These are phyloP conservation scores for Pyrenochaeta sp. DNA, from an alignment of 2,329 filamentous ascomycete species.

Conservation along the genomic window DNA sequence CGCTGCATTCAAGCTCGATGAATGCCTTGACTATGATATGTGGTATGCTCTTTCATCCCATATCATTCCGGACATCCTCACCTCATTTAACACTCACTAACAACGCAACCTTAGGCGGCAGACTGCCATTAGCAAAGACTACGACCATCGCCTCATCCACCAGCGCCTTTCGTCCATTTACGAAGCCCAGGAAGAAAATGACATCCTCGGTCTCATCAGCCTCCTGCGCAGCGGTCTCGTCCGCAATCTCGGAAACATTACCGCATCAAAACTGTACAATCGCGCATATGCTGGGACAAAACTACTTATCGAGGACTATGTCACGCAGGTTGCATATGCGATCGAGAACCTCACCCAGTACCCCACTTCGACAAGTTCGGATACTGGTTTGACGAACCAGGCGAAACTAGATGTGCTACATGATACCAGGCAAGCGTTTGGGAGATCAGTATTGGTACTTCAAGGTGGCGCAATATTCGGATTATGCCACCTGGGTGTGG, in stretches of 20 bases:
- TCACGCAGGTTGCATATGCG: slow-evolving; percentile 81
- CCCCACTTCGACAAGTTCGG: slow-evolving; percentile 62
- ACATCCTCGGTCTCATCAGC: slow-evolving; percentile 79
- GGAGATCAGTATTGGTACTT: slow-evolving; percentile 82
- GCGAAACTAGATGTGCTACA: slow-evolving; percentile 86
- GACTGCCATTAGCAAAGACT: slow-evolving; percentile 80
- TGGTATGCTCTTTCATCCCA: slow-evolving; percentile 64
- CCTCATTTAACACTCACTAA: slow-evolving; percentile 8
- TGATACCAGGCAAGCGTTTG: slow-evolving; percentile 87
- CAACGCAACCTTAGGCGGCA: slow-evolving; percentile 70
- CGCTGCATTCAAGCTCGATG: slow-evolving; percentile 83
- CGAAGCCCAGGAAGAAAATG: slow-evolving; percentile 72
- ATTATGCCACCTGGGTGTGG: slow-evolving; percentile 87
- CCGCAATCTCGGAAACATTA: slow-evolving; percentile 91
- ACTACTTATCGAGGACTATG: slow-evolving; percentile 88
- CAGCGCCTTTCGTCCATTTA: slow-evolving; percentile 77
- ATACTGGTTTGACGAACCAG: slow-evolving; percentile 70
- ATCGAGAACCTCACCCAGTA: slow-evolving; percentile 78
- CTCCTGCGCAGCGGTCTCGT: slow-evolving; percentile 79
- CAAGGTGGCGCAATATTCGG: slow-evolving; percentile 94
- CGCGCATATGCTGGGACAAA: slow-evolving; percentile 89
- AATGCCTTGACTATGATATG: slow-evolving; percentile 78
- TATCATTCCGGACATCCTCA: not conserved
- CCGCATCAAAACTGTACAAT: slow-evolving; percentile 81
- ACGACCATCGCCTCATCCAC: slow-evolving; percentile 86